Evolutionary conservation across 208 protist genomes (phyloP).

Genomic region (Trichomonas tenax): DNA sequence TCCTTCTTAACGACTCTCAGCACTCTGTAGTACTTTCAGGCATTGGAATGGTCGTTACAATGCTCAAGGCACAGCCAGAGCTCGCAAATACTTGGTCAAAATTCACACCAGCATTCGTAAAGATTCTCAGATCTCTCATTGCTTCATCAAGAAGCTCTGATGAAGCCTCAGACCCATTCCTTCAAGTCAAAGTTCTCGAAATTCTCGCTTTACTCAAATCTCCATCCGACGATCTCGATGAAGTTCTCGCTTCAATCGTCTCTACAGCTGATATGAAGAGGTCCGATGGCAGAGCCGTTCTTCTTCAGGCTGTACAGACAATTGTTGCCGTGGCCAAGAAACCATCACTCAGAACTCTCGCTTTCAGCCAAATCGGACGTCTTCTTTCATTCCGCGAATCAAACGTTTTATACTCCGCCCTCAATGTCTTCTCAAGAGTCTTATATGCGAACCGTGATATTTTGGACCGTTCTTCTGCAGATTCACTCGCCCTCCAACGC

Average conservation of each 20-base stretch:
- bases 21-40: background rate
- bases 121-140: background rate
- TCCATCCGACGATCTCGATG: background rate
- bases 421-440: background rate
- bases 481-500: background rate
- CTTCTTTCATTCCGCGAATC: background rate
- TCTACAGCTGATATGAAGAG: background rate
- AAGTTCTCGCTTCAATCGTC: constrained; percentile 4
- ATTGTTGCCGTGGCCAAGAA: background rate
- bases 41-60: background rate
- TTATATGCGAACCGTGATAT: background rate
- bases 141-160: background rate
- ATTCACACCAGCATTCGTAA: background rate
- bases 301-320: constrained; percentile 2
- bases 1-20: background rate
- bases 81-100: background rate
- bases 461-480: background rate
- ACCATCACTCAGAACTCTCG: background rate
- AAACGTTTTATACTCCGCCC: background rate
- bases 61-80: background rate
- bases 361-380: constrained; percentile 1
- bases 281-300: background rate
- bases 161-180: constrained; percentile 14
- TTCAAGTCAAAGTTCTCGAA: constrained; percentile 6
- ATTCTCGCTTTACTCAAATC: background rate